Percentiles rank a stretch among this genome's conserved stretches.
phyloP scores from a whole-genome alignment of 768 basidiomycete species.

The Favolaschia claudopus region DNA sequence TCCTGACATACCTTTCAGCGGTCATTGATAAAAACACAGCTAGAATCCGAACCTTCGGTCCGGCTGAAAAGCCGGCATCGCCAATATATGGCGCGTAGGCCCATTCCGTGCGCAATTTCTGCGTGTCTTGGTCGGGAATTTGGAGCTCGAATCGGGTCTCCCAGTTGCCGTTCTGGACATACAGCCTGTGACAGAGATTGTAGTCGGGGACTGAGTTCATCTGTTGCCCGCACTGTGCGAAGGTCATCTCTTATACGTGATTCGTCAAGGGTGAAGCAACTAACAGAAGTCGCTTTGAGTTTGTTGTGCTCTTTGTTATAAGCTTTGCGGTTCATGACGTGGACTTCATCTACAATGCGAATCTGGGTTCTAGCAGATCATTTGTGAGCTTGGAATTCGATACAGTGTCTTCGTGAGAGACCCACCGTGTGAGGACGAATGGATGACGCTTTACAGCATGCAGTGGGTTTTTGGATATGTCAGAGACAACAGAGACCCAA shows the following conservation, averaged over 20 bases:
- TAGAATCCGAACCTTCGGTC: slow-evolving; percentile 37
- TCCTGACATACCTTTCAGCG: slow-evolving; percentile 30
- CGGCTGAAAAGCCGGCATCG: slow-evolving; percentile 27
- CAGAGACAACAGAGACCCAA: neutral
- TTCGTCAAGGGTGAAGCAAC: slow-evolving; percentile 1
- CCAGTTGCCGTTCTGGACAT: slow-evolving; percentile 35
- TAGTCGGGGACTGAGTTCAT: slow-evolving; percentile 15
- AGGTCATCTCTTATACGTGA: neutral
- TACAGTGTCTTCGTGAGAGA: neutral
- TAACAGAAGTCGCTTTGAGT: slow-evolving; percentile 31
- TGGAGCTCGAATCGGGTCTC: slow-evolving; percentile 39
- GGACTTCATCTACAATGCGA: slow-evolving; percentile 40
- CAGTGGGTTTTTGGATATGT: slow-evolving; percentile 12
- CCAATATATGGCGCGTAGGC: slow-evolving; percentile 41
- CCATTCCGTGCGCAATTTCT: slow-evolving; percentile 28
- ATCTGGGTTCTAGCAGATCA: slow-evolving; percentile 39
- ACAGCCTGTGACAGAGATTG: slow-evolving; percentile 33
- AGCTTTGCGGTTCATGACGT: slow-evolving; percentile 35
- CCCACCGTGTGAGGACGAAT: slow-evolving; percentile 44
- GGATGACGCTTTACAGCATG: slow-evolving; percentile 39
- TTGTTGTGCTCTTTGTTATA: slow-evolving; percentile 37
- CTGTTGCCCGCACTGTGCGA: slow-evolving; percentile 32
- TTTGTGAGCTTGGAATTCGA: neutral
- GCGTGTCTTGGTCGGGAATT: slow-evolving; percentile 13
- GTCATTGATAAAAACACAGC: neutral